These are phyloP conservation scores for Byssothecium circinans DNA, from an alignment of 2,329 filamentous ascomycete species.

Conservation along the genomic window DNA sequence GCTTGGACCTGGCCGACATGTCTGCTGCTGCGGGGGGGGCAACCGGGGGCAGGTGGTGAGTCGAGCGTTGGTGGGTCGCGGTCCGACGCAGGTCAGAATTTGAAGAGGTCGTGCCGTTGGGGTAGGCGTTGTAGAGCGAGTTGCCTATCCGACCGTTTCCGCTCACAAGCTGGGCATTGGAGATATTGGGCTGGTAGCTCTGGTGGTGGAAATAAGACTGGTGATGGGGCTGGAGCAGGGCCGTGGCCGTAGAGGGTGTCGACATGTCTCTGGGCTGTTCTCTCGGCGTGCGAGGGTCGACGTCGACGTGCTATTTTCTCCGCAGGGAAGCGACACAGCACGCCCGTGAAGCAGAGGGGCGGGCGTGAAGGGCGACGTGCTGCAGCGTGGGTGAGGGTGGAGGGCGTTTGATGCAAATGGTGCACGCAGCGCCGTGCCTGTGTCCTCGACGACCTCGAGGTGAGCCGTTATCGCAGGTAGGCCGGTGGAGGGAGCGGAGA, in stretches of 20 bases:
- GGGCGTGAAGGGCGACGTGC: constrained; percentile 14
- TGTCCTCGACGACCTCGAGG: constrained; percentile 20
- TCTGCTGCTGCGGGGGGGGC: constrained; percentile 24
- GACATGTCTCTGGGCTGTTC: constrained; percentile 38
- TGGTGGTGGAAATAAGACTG: constrained; percentile 47
- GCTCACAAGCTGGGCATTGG: constrained; percentile 41
- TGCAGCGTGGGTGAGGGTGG: constrained; percentile 14
- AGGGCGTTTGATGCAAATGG: constrained; percentile 15
- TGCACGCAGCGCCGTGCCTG: constrained; percentile 7
- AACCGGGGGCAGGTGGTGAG: constrained; percentile 37
- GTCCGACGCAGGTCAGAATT: constrained; percentile 43
- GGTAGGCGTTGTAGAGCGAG: constrained; percentile 45
- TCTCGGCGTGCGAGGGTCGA: not conserved
- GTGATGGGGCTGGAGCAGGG: constrained; percentile 45
- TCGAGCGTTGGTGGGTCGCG: constrained; percentile 35
- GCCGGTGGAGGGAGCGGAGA: constrained; percentile 31
- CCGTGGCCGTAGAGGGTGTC: constrained; percentile 49
- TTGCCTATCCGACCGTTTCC: constrained; percentile 37
- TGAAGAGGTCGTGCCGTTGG: constrained; percentile 32
- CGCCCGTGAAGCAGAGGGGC: constrained; percentile 19
- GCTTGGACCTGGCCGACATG: constrained; percentile 29
- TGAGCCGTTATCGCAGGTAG: constrained; percentile 29
- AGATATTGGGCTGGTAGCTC: constrained; percentile 35
- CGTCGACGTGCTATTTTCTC: not conserved
- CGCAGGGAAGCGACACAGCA: not conserved